Conservation (phyloP, 306 rosid genomes). For the Crataegus laevigata region DNA sequence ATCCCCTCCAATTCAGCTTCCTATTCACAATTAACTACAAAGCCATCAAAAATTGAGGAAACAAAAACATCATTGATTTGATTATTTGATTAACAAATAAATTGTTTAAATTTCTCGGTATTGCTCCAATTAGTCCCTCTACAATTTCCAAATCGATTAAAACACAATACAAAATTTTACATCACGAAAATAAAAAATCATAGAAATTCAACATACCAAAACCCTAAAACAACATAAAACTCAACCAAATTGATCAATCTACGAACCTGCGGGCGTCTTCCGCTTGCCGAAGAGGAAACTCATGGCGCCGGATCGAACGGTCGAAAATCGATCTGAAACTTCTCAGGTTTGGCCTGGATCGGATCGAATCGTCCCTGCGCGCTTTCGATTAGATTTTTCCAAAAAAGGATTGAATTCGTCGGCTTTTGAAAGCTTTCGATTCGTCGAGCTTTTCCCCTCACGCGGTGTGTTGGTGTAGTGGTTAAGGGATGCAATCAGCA, state of each 20-base stretch:
- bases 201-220: background rate
- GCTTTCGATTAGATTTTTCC: background rate
- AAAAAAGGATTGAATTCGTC: background rate
- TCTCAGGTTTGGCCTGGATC: conserved; percentile 2
- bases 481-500: background rate
- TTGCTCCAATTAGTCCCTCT: background rate
- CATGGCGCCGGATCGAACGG: conserved; percentile 42
- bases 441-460: background rate
- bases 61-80: background rate
- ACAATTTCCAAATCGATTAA: background rate
- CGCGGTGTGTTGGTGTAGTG: conserved; percentile 7
- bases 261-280: conserved; percentile 86
- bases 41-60: background rate
- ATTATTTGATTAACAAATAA: background rate
- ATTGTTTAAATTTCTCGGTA: background rate
- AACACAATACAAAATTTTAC: background rate
- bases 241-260: background rate
- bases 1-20: background rate
- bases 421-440: background rate
- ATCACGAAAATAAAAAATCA: background rate
- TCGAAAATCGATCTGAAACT: background rate
- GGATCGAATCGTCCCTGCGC: background rate
- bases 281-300: conserved; percentile 92
- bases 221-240: background rate
- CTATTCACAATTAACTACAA: background rate